Evolutionary conservation across 1,284 basidiomycete genomes (phyloP).

Genomic region (Trichosporon coremiiforme): DNA sequence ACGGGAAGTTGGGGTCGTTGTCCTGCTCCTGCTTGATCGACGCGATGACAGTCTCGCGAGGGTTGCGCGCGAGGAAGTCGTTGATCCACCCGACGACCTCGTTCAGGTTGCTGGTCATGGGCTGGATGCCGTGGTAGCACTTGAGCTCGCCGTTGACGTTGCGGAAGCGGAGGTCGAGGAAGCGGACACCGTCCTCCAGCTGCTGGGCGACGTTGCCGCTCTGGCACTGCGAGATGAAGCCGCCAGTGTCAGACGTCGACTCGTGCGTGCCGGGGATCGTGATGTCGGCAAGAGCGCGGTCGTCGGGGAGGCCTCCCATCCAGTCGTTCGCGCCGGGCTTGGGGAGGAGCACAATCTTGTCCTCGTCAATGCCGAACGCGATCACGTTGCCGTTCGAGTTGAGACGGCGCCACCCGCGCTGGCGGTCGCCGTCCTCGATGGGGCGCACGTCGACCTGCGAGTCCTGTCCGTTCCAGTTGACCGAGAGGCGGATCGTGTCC

Average conservation of each 20-base stretch:
- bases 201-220: slow-evolving; percentile 48
- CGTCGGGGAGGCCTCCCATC: slow-evolving; percentile 29
- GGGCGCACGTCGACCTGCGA: slow-evolving; percentile 21
- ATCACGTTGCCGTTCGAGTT: slow-evolving; percentile 21
- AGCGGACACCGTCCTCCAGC: slow-evolving; percentile 64
- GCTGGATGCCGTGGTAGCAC: slow-evolving; percentile 77
- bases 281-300: slow-evolving; percentile 30
- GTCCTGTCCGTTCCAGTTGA: slow-evolving; percentile 25
- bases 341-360: slow-evolving; percentile 28
- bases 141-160: slow-evolving; percentile 62
- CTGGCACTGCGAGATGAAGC: slow-evolving; percentile 54
- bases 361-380: slow-evolving; percentile 26
- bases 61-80: slow-evolving; percentile 66
- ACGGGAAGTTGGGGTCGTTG: slow-evolving; percentile 62
- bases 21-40: slow-evolving; percentile 79
- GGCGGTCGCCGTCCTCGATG: slow-evolving; percentile 21
- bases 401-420: slow-evolving; percentile 28
- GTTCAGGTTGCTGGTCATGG: slow-evolving; percentile 65
- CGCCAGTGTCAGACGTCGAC: slow-evolving; percentile 24
- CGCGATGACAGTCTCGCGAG: slow-evolving; percentile 73
- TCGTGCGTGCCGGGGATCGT: slow-evolving; percentile 29
- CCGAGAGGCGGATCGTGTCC: slow-evolving; percentile 21
- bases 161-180: slow-evolving; percentile 77
- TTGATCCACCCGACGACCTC: slow-evolving; percentile 65
- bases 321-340: slow-evolving; percentile 19